Percentiles rank a stretch among this genome's conserved stretches.
phyloP scores from a whole-genome alignment of 768 basidiomycete species.

The Mycena capillaripes region DNA sequence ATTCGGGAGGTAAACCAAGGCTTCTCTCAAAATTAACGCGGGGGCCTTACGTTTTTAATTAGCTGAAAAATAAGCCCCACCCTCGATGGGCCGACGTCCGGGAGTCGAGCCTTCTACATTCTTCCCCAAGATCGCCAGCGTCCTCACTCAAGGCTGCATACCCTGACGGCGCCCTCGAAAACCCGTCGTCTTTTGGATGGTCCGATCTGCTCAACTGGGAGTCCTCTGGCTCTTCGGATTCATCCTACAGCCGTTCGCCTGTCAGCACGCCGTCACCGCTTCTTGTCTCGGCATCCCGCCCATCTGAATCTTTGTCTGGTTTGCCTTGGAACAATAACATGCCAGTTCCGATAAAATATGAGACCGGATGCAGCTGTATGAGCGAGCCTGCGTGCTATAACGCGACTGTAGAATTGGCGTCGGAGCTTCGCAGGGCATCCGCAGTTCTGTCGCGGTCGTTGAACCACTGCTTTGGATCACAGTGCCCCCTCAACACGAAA shows the following conservation, averaged over 20 bases:
- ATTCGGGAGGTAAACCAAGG: constrained; percentile 74
- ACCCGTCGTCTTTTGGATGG: constrained; percentile 25
- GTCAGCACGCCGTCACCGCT: constrained; percentile 54
- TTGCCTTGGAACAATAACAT: constrained; percentile 39
- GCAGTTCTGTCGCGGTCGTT: constrained; percentile 65
- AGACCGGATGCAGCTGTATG: constrained; percentile 57
- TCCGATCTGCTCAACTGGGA: constrained; percentile 36
- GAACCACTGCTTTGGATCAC: constrained; percentile 53
- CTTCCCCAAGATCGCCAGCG: constrained; percentile 22
- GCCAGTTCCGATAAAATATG: constrained; percentile 34
- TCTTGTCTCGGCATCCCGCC: constrained; percentile 45
- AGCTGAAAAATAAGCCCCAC: constrained; percentile 83
- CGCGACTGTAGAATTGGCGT: constrained; percentile 74
- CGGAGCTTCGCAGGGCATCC: constrained; percentile 71
- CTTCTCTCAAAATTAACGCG: constrained; percentile 50
- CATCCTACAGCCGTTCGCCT: constrained; percentile 48
- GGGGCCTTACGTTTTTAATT: constrained; percentile 45
- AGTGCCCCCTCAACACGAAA: constrained; percentile 45
- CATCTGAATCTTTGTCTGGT: constrained; percentile 54
- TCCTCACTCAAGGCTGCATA: constrained; percentile 26
- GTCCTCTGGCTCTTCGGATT: constrained; percentile 37
- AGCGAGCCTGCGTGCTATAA: constrained; percentile 67
- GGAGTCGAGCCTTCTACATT: constrained; percentile 44
- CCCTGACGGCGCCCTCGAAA: background rate
- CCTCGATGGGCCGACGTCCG: constrained; percentile 66